Evolutionary conservation across 2,329 filamentous ascomycete genomes (phyloP), one percentile per base, ranked within the genome.

Genomic region (Pseudopyrenochaeta lycopersici): DNA sequence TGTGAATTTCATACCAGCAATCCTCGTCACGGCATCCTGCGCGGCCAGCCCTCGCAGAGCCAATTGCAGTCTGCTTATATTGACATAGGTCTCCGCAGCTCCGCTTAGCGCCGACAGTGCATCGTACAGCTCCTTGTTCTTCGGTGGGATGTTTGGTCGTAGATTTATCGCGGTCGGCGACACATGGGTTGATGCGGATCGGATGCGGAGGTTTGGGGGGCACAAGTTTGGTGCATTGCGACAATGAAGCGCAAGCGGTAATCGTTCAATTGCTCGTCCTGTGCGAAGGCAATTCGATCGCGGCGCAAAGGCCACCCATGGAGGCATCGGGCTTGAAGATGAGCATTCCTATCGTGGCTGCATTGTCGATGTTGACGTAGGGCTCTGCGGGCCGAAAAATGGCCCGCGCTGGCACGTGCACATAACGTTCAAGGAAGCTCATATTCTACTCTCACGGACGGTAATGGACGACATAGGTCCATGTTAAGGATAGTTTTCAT

Each of bases 21-120:
- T 74, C 44, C 86, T 76, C 39, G 85, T 79, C 9, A 85, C 77
- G 2, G 84, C 81, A 56, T 78, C 74, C 41, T 82, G 77, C 20
- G 78, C 80, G 65, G 85, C 84, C 58, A 88, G 69, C 18, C 89
- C 87, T 58, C 86, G 83, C 18, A 91, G 77, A 11, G 90, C 90
- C 63, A 94, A 83, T 73, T 91, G 88, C 40, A 93, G 71, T 49
- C 88, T 82, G 27, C 89, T 86, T n/a, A 88, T 81, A 66, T 89
- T 89, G 47, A 90, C 81, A 63, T 87, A 83, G 52, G 81, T 83
- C 20, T 85, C 81, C 1, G 86, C 85, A 43, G 84, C 78, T 46
- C 83, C 84, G 64, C 89, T 82, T 2, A 94, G 80, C 18, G 84
- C 81, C 1, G 81, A 72, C 0, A 93, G 78, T 2, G 85, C 79